A percentile compares a stretch with the other conserved stretches of the same genome.
phyloP scores from a whole-genome alignment of 495 filamentous ascomycete genomes.

The Hyaloscypha hepaticicola region DNA sequence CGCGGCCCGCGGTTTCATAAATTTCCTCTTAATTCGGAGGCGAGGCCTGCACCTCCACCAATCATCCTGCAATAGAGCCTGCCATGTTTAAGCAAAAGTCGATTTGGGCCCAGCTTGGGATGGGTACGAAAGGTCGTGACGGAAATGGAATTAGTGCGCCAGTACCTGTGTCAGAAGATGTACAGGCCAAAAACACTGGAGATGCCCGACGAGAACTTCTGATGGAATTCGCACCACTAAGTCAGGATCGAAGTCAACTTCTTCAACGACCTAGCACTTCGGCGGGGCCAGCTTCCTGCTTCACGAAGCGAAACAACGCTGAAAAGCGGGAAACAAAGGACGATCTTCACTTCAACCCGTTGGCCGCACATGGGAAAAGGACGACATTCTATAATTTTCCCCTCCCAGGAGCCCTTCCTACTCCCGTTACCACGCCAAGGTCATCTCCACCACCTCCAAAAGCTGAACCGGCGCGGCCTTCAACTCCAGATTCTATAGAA shows the following conservation, averaged over 20 bases:
- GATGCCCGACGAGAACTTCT: conserved; percentile 8
- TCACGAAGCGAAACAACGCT: conserved; percentile 20
- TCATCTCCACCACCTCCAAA: conserved; percentile 28
- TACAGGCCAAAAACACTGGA: conserved; percentile 24
- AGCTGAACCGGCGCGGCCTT: conserved; percentile 32
- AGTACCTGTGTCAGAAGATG: conserved; percentile 30
- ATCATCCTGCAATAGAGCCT: conserved; percentile 9
- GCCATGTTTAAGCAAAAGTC: conserved; percentile 18
- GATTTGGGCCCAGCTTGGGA: conserved; percentile 19
- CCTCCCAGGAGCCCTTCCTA: conserved; percentile 40
- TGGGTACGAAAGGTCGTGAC: conserved; percentile 29
- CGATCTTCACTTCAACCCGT: conserved; percentile 45
- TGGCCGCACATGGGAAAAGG: conserved; percentile 23
- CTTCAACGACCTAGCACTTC: conserved; percentile 32
- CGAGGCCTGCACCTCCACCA: conserved; percentile 15
- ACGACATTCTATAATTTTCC: conserved; percentile 35
- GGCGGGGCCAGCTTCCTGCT: conserved; percentile 18
- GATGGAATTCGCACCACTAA: conserved; percentile 18
- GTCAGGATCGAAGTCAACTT: conserved; percentile 20
- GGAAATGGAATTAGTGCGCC: conserved; percentile 28
- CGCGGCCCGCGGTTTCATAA: conserved; percentile 22
- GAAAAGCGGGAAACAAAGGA: conserved; percentile 45
- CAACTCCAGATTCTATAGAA: conserved; percentile 42
- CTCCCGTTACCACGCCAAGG: conserved; percentile 43
- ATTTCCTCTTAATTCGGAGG: conserved; percentile 6